phyloP scores from a whole-genome alignment of 768 basidiomycete species.

The Boletus patriciae region DNA sequence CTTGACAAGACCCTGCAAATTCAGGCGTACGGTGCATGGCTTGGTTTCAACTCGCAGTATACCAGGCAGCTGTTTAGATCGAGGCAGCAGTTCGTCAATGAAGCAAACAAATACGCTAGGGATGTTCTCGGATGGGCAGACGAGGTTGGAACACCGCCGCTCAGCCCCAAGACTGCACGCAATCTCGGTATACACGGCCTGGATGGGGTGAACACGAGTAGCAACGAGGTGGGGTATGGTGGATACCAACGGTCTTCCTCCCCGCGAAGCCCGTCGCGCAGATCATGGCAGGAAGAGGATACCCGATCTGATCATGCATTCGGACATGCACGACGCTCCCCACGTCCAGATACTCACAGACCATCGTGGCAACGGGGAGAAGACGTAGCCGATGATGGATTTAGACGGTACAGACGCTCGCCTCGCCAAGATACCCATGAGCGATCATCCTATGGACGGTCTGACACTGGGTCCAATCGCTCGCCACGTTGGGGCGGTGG shows the following conservation, averaged over 20 bases:
- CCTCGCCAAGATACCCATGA: conserved; percentile 4
- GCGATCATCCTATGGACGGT: conserved; percentile 2
- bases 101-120: conserved; percentile 39
- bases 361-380: conserved; percentile 1
- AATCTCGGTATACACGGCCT: conserved; percentile 51
- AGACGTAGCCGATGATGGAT: not conserved
- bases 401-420: not conserved
- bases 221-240: not conserved
- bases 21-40: conserved; percentile 53
- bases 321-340: not conserved
- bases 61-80: conserved; percentile 40
- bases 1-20: conserved; percentile 44
- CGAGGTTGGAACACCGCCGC: conserved; percentile 34
- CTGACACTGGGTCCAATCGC: conserved; percentile 5
- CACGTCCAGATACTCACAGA: conserved; percentile 1
- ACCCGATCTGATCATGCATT: not conserved
- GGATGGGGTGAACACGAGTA: conserved; percentile 23
- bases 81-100: conserved; percentile 39
- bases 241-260: conserved; percentile 6
- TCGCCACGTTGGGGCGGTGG: conserved; percentile 1
- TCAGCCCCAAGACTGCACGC: conserved; percentile 46
- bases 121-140: conserved; percentile 40
- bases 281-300: conserved; percentile 10
- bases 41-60: conserved; percentile 56
- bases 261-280: conserved; percentile 1